These are phyloP conservation scores for Kwoniella shivajii DNA, from an alignment of 1,284 basidiomycete species.

Conservation along the genomic window DNA sequence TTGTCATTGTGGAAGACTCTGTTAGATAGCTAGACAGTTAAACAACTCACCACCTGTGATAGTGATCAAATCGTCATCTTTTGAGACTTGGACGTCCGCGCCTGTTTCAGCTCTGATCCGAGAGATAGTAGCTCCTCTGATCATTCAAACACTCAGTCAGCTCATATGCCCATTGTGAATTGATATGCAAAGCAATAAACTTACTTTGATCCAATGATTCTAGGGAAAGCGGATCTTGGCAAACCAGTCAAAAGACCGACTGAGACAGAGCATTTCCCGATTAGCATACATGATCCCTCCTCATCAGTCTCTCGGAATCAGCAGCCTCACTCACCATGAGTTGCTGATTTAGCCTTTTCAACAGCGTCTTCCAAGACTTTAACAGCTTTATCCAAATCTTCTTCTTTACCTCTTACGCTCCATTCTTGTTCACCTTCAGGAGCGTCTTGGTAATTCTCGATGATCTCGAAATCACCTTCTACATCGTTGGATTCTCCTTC, in stretches of 20 bases:
- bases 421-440: constrained; percentile 70
- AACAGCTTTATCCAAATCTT: constrained; percentile 73
- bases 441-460: constrained; percentile 71
- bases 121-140: constrained; percentile 68
- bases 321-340: constrained; percentile 55
- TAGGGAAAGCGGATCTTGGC: constrained; percentile 59
- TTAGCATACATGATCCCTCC: too few relatives aligned
- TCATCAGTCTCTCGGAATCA: too few relatives aligned
- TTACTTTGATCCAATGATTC: constrained; percentile 82
- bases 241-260: constrained; percentile 54
- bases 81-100: constrained; percentile 83
- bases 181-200: not conserved
- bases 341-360: constrained; percentile 64
- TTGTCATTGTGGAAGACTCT: too few relatives aligned
- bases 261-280: constrained; percentile 5
- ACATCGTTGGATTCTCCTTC: constrained; percentile 58
- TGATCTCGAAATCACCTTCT: constrained; percentile 69
- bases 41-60: constrained; percentile 66
- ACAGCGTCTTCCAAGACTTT: constrained; percentile 67
- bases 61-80: constrained; percentile 79
- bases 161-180: not conserved
- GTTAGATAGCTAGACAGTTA: not conserved
- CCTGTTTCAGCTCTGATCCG: constrained; percentile 82
- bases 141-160: not conserved
- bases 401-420: constrained; percentile 77